These are phyloP conservation scores for Rachicladosporium sp. DNA, from an alignment of 2,329 filamentous ascomycete genomes.

Conservation along the genomic window DNA sequence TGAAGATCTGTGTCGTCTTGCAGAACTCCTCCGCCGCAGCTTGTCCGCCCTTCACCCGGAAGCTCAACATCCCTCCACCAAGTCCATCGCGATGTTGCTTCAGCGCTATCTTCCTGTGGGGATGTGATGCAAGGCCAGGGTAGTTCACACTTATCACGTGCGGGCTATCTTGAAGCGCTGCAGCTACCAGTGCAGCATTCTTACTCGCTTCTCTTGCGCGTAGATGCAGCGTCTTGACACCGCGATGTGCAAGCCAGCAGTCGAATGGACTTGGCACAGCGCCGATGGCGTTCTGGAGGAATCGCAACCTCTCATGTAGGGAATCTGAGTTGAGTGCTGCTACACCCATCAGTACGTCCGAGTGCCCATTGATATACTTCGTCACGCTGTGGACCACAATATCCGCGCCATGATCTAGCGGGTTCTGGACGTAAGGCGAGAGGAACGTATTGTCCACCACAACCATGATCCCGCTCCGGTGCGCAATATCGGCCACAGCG, in stretches of 20 bases:
- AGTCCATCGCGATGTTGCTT: conserved; percentile 90
- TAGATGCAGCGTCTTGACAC: conserved; percentile 91
- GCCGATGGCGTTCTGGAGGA: conserved; percentile 95
- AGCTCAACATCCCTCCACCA: conserved; percentile 95
- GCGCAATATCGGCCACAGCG: conserved; percentile 69
- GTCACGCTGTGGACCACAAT: conserved; percentile 95
- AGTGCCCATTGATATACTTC: conserved; percentile 98
- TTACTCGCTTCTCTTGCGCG: conserved; percentile 71
- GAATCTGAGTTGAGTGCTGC: conserved; percentile 85
- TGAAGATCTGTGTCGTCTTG: conserved; percentile 78
- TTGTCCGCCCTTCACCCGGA: conserved; percentile 81
- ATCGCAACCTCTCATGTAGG: conserved; percentile 64
- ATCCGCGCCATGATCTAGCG: conserved; percentile 86
- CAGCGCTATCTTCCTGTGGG: conserved; percentile 69
- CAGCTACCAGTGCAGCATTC: conserved; percentile 70
- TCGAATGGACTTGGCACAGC: conserved; percentile 92
- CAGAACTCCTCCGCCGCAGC: conserved; percentile 85
- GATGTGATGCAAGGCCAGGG: conserved; percentile 78
- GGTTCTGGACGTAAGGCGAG: conserved; percentile 92
- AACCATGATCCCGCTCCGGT: conserved; percentile 78
- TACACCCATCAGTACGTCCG: conserved; percentile 92
- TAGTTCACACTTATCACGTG: conserved; percentile 90
- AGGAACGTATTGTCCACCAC: conserved; percentile 99
- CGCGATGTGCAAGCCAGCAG: conserved; percentile 94
- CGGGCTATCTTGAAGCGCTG: conserved; percentile 63